phyloP scores from a whole-genome alignment of 768 basidiomycete species.

The Termitomyces sp. region DNA sequence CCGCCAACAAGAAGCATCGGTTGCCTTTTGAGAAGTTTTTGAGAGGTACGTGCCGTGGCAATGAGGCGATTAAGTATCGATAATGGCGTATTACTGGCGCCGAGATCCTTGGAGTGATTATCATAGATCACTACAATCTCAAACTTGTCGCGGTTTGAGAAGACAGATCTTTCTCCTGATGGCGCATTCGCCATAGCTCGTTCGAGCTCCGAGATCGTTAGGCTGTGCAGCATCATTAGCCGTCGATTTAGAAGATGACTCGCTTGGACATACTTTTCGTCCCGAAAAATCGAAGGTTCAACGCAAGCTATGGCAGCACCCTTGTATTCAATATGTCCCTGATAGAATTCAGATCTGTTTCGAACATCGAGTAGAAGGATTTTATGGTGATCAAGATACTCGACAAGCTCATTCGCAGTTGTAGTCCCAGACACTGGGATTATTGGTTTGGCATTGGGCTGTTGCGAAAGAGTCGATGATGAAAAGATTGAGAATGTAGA shows the following conservation, averaged over 20 bases:
- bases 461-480: slow-evolving; percentile 23
- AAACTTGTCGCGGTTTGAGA: slow-evolving; percentile 81
- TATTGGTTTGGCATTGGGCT: slow-evolving; percentile 31
- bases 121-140: slow-evolving; percentile 90
- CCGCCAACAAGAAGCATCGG: slow-evolving; percentile 88
- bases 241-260: not conserved
- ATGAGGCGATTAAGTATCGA: slow-evolving; percentile 62
- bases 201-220: slow-evolving; percentile 66
- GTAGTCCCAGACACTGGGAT: slow-evolving; percentile 60
- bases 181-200: slow-evolving; percentile 70
- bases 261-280: slow-evolving; percentile 54
- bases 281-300: slow-evolving; percentile 71
- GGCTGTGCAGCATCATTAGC: slow-evolving; percentile 33
- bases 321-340: slow-evolving; percentile 53
- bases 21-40: slow-evolving; percentile 63
- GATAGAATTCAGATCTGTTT: slow-evolving; percentile 71
- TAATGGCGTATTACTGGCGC: slow-evolving; percentile 45
- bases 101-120: slow-evolving; percentile 48
- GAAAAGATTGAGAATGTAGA: slow-evolving; percentile 31
- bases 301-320: slow-evolving; percentile 72
- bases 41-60: slow-evolving; percentile 60
- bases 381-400: slow-evolving; percentile 52
- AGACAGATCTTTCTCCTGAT: slow-evolving; percentile 64
- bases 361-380: slow-evolving; percentile 82
- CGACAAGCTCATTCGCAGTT: slow-evolving; percentile 51